A percentile compares a stretch with the other conserved stretches of the same genome.
phyloP scores from a whole-genome alignment of 2,329 filamentous ascomycete species.

The Albifimbria verrucaria region DNA sequence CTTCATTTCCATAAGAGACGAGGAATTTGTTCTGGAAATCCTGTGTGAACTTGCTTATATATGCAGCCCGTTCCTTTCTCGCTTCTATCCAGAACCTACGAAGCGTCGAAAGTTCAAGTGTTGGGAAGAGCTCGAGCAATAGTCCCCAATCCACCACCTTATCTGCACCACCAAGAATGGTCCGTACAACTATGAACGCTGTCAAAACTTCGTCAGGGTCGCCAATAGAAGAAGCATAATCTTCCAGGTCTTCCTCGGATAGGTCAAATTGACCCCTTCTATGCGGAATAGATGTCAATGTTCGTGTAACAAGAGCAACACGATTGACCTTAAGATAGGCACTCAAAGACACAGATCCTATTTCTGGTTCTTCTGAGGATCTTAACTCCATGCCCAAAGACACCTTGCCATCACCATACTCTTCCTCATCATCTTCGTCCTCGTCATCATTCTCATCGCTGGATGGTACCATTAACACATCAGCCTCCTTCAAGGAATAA shows the following conservation, averaged over 20 bases:
- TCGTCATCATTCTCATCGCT: conserved; percentile 6
- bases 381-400: neutral
- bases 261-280: conserved; percentile 1
- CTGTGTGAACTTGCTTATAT: conserved; percentile 51
- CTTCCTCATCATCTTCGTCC: conserved; percentile 15
- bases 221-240: conserved; percentile 8
- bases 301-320: conserved; percentile 23
- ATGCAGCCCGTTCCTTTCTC: conserved; percentile 47
- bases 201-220: conserved; percentile 41
- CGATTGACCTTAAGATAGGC: conserved; percentile 19
- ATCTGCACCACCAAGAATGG: conserved; percentile 58
- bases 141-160: conserved; percentile 60
- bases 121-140: conserved; percentile 53
- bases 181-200: conserved; percentile 55
- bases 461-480: conserved; percentile 4
- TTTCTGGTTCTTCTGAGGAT: neutral
- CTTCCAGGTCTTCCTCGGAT: conserved; percentile 2
- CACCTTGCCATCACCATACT: neutral
- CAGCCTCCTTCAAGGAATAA: neutral
- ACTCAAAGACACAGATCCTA: neutral
- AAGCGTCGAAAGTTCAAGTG: conserved; percentile 47
- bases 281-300: conserved; percentile 22
- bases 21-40: conserved; percentile 66
- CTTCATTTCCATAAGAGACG: conserved; percentile 59
- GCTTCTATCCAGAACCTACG: conserved; percentile 53